These are phyloP conservation scores for Coniochaeta prunicola DNA, from an alignment of 2,329 filamentous ascomycete genomes.

Conservation along the genomic window DNA sequence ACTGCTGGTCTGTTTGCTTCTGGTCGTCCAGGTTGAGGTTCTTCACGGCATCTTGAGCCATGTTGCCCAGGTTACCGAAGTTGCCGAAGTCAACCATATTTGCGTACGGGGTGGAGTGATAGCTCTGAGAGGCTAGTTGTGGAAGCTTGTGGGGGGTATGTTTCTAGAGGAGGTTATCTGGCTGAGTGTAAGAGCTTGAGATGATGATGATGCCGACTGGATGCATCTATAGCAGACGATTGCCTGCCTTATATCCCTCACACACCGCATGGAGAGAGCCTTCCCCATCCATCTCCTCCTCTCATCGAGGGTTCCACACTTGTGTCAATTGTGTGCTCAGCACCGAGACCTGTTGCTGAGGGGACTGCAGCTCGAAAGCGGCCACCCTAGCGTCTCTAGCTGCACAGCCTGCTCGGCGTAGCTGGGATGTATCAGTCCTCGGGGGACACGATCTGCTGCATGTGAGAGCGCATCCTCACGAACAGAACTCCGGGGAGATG, in stretches of 20 bases:
- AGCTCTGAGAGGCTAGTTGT: too few relatives aligned
- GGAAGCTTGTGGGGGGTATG: neutral
- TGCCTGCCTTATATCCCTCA: neutral
- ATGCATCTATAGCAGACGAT: neutral
- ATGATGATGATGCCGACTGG: neutral
- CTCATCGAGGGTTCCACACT: neutral
- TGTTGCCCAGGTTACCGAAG: neutral
- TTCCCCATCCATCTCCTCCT: neutral
- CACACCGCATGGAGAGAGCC: neutral
- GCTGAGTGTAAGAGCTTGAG: neutral
- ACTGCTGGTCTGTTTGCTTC: neutral
- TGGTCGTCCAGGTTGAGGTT: neutral
- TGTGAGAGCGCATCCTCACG: too few relatives aligned
- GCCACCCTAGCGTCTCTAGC: neutral
- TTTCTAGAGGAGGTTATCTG: neutral
- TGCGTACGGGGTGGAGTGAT: neutral
- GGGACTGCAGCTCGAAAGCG: too few relatives aligned
- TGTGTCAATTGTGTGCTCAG: neutral
- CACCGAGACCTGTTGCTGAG: neutral
- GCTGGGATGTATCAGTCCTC: neutral
- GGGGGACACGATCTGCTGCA: neutral
- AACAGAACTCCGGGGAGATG: neutral
- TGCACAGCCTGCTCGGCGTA: neutral
- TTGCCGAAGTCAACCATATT: neutral
- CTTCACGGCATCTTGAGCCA: slow-evolving; percentile 1